Evolutionary conservation across 2,329 filamentous ascomycete genomes (phyloP).

Genomic region (Neonectria hederae): DNA sequence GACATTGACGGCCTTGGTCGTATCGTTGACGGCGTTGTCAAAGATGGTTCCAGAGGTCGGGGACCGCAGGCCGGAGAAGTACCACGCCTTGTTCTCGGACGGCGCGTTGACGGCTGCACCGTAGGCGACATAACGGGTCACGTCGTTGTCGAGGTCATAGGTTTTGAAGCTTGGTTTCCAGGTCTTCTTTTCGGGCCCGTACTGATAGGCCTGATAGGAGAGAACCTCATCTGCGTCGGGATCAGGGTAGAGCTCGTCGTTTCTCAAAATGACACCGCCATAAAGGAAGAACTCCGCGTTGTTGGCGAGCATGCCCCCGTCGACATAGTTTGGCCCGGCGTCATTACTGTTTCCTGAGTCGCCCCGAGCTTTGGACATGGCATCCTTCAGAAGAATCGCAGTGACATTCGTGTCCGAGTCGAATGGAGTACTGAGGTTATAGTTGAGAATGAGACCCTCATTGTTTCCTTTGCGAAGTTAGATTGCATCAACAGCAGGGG

Average conservation of each 20-base stretch:
- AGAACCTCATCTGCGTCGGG: constrained; percentile 57
- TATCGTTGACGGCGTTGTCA: constrained; percentile 45
- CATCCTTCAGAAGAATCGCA: constrained; percentile 54
- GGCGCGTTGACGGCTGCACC: constrained; percentile 72
- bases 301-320: constrained; percentile 73
- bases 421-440: constrained; percentile 69
- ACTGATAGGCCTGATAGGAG: constrained; percentile 62
- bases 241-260: constrained; percentile 47
- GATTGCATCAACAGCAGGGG: background rate
- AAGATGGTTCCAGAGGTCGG: constrained; percentile 61
- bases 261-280: constrained; percentile 61
- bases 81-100: constrained; percentile 76
- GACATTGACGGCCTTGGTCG: constrained; percentile 52
- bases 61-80: constrained; percentile 72
- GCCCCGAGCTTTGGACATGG: constrained; percentile 57
- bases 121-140: constrained; percentile 71
- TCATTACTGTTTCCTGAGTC: constrained; percentile 62
- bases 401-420: constrained; percentile 62
- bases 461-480: constrained; percentile 57
- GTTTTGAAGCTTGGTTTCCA: constrained; percentile 57
- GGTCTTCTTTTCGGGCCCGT: constrained; percentile 55
- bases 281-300: constrained; percentile 71
- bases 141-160: constrained; percentile 50
- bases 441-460: constrained; percentile 62
- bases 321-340: constrained; percentile 64